Evolutionary conservation across 1,284 basidiomycete genomes (phyloP), one percentile per base, ranked within the genome.

Genomic region (Ustilago cynodontis): DNA sequence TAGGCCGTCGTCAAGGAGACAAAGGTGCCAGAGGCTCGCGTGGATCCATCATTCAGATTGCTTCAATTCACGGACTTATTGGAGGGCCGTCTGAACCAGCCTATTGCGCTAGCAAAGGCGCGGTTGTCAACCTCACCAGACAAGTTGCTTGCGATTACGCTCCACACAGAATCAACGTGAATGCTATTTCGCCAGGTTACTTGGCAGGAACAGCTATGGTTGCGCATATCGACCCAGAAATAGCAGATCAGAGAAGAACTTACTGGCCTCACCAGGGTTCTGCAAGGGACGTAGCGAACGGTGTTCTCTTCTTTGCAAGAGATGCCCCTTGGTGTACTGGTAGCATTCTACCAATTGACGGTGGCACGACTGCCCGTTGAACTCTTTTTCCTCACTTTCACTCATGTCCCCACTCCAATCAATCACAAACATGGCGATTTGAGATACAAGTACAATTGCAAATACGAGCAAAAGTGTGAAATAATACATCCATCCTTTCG

Each of bases 91-190:
- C 63, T 10, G 76, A 78, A 49, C 66, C 76, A 1, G 76, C 76
- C 0, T 78, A 78, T 50, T 73, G 72, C 37, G 76, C 76, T 1
- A 59, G 41, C 24, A 76, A 75, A 39, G 72, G 68, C 7, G 76
- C 76, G 1, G 71, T 78, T 9, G 56, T 78, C 29, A 78, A 78
- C 41, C 33, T 78, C 6, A 78, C 71, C 1, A 47, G 76, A 1
- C 72, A 78, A 37, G 65, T 78, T 2, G 76, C 76, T 3, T 69
- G 72, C 49, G 76, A 78, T 43, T 78, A 78, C 14, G 76, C 76
- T 8, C 60, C 66, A 16, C 54, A 75, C 13, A 52, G 76, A 22
- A 75, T 78, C 64, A 75, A 78, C 33, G 64, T 74, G 61, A 78
- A 78, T 37, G 71, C 72, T n/a, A 72, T 78, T 59, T 59, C 63